Conservation (phyloP, 1,284 basidiomycete species). For the Melampsora larici-populina region DNA sequence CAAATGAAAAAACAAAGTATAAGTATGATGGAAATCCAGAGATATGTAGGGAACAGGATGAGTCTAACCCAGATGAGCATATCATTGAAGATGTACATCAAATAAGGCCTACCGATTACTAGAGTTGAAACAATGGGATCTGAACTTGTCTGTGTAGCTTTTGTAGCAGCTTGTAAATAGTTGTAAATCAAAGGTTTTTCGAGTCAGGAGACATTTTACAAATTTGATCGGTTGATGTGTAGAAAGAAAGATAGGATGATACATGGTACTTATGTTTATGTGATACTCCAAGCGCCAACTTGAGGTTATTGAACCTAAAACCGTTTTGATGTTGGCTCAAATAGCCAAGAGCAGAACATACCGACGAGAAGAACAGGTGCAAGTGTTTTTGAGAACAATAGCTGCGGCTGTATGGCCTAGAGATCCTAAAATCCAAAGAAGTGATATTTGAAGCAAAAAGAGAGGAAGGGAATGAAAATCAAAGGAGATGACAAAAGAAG, state of each 20-base stretch:
- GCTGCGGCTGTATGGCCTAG: no score
- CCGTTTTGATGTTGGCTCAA: no score
- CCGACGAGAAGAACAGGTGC: no score
- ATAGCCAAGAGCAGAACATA: no score
- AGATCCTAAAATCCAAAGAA: no score
- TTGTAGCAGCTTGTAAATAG: constrained; percentile 85
- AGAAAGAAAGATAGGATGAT: neutral
- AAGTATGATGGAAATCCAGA: neutral
- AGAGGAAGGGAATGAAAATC: no score
- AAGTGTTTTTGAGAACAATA: no score
- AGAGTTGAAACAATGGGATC: constrained; percentile 60
- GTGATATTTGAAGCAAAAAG: no score
- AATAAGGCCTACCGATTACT: constrained; percentile 80
- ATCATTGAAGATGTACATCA: constrained; percentile 79
- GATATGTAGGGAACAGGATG: neutral
- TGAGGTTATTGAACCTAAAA: no score
- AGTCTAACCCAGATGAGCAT: no score
- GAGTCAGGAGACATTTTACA: constrained; percentile 69
- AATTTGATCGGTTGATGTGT: constrained; percentile 1
- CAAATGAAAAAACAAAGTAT: constrained; percentile 60
- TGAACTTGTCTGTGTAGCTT: constrained; percentile 62
- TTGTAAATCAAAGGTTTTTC: constrained; percentile 95
- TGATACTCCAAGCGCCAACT: constrained; percentile 55
- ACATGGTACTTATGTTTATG: constrained; percentile 54
- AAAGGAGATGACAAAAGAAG: no score